These are phyloP conservation scores for Amaranthus cruentus DNA, from an alignment of 148 eudicot genomes.

Conservation along the genomic window DNA sequence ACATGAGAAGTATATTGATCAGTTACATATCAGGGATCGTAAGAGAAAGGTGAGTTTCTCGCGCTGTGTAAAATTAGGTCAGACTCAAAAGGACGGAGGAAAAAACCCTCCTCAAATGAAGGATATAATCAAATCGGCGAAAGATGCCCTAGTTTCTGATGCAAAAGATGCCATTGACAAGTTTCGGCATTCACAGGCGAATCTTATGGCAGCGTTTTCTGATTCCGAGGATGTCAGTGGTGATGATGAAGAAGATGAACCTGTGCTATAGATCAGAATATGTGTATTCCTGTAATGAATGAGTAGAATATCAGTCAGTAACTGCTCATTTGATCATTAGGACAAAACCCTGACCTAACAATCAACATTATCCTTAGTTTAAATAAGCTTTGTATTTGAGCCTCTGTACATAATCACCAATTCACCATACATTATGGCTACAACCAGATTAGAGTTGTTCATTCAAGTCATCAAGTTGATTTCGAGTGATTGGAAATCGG, in stretches of 20 bases:
- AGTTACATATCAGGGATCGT: slow-evolving; percentile 61
- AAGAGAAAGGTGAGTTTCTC: slow-evolving; percentile 51
- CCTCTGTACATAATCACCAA: slow-evolving; percentile 19
- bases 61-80: slow-evolving; percentile 32
- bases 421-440: not conserved
- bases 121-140: slow-evolving; percentile 53
- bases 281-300: slow-evolving; percentile 7
- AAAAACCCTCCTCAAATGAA: slow-evolving; percentile 25
- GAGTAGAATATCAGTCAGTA: not conserved
- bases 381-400: not conserved
- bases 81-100: slow-evolving; percentile 20
- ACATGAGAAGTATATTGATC: slow-evolving; percentile 85
- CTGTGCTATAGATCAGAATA: slow-evolving; percentile 4
- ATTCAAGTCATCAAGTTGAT: too few relatives aligned
- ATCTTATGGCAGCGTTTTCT: slow-evolving; percentile 18
- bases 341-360: not conserved
- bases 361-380: not conserved
- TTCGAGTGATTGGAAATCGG: too few relatives aligned
- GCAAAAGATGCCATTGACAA: slow-evolving; percentile 58
- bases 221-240: slow-evolving; percentile 33
- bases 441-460: too few relatives aligned
- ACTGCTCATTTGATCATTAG: not conserved
- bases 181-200: slow-evolving; percentile 43
- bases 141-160: slow-evolving; percentile 57
- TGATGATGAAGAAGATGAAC: slow-evolving; percentile 39